These are phyloP conservation scores for Schoenoplectus tabernaemontani DNA, from an alignment of 202 grass and related monocot species.

Conservation along the genomic window DNA sequence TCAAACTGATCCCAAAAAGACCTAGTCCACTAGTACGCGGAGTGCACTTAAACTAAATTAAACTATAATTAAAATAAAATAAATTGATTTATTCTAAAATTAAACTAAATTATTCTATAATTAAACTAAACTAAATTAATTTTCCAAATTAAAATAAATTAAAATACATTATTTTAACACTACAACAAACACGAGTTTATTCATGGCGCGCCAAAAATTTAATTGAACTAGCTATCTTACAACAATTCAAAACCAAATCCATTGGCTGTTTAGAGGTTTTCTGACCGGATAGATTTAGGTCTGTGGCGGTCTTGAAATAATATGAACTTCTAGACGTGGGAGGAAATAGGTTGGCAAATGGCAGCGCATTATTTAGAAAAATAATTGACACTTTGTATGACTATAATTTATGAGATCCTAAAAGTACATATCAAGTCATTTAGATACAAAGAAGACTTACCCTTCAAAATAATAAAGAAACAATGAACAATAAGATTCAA, in stretches of 20 bases:
- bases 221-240: neutral
- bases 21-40: no score
- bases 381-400: neutral
- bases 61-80: no score
- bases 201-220: neutral
- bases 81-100: no score
- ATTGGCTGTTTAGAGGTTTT: neutral
- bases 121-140: no score
- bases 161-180: no score
- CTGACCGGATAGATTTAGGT: neutral
- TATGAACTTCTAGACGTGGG: neutral
- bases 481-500: neutral
- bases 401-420: no score
- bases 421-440: neutral
- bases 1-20: no score
- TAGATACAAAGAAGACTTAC: neutral
- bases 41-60: no score
- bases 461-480: neutral
- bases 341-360: neutral
- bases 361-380: neutral
- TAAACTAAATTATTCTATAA: no score
- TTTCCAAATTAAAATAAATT: no score
- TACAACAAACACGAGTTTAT: neutral
- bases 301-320: neutral
- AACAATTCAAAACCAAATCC: slow-evolving; percentile 10